These are phyloP conservation scores for Leccinum colubrinum DNA, from an alignment of 1,284 basidiomycete species.

Conservation along the genomic window DNA sequence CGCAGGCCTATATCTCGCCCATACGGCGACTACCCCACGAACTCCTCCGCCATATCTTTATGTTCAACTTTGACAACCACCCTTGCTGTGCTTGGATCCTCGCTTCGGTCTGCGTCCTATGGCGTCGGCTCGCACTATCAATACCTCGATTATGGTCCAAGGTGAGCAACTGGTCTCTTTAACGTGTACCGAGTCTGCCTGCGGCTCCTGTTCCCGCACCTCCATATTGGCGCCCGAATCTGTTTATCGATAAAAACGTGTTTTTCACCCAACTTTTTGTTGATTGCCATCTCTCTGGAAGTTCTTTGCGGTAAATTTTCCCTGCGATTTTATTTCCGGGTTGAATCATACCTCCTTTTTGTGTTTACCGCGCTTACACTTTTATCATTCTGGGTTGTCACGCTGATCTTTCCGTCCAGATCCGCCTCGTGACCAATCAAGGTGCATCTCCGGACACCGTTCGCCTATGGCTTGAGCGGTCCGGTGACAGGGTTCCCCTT, in stretches of 20 bases:
- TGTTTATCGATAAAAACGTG: slow-evolving; percentile 17
- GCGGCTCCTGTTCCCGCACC: slow-evolving; percentile 4
- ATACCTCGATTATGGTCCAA: slow-evolving; percentile 74
- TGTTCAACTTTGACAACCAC: slow-evolving; percentile 62
- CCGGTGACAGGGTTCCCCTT: slow-evolving; percentile 61
- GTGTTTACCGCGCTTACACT: slow-evolving; percentile 11
- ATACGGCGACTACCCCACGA: slow-evolving; percentile 66
- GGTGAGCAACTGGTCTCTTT: slow-evolving; percentile 40
- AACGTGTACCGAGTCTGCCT: slow-evolving; percentile 1
- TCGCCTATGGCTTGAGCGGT: slow-evolving; percentile 75
- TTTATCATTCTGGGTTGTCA: not conserved
- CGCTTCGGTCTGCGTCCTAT: slow-evolving; percentile 58
- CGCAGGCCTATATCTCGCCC: slow-evolving; percentile 63
- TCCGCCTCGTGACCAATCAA: slow-evolving; percentile 68
- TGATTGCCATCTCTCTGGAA: not conserved
- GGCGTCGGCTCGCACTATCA: slow-evolving; percentile 58
- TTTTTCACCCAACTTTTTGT: slow-evolving; percentile 2
- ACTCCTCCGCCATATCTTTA: slow-evolving; percentile 62
- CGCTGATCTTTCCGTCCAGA: slow-evolving; percentile 38
- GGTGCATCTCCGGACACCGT: slow-evolving; percentile 71
- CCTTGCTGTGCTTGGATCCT: slow-evolving; percentile 70
- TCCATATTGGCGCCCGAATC: slow-evolving; percentile 13
- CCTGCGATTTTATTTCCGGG: not conserved
- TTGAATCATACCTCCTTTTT: not conserved
- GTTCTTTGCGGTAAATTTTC: slow-evolving; percentile 9